A percentile compares a stretch with the other conserved stretches of the same genome.
Evolutionary conservation across 257 asterid species (phyloP).

Genomic region (Solanum infundibuliforme): DNA sequence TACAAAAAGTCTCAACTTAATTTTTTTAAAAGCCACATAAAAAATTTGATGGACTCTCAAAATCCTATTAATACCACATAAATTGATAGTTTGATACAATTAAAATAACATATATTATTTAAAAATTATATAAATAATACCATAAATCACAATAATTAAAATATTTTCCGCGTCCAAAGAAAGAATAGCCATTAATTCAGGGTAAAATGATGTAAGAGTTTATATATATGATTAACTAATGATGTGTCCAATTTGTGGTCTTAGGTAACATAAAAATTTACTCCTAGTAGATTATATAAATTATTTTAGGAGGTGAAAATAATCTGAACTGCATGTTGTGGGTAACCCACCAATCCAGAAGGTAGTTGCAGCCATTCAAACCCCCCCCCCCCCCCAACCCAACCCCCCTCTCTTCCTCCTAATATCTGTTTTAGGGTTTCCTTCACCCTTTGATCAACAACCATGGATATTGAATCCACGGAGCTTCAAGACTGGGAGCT

Average conservation of each 20-base stretch:
- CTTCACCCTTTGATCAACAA: background rate
- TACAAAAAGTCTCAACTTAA: too few relatives aligned
- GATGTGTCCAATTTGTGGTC: background rate
- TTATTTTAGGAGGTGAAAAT: background rate
- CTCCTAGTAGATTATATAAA: background rate
- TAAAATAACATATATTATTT: too few relatives aligned
- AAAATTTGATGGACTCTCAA: too few relatives aligned
- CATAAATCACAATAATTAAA: too few relatives aligned
- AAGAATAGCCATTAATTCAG: background rate
- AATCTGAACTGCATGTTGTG: background rate
- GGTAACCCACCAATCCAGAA: background rate
- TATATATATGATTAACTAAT: background rate
- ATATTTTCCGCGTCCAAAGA: background rate
- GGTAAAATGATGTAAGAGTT: background rate
- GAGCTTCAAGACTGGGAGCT: slow-evolving; percentile 83
- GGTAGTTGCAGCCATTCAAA: background rate
- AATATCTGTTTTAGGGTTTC: background rate
- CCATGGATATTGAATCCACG: slow-evolving; percentile 32
- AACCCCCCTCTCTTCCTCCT: background rate
- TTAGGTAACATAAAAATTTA: background rate
- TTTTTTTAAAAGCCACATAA: background rate
- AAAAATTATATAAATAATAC: too few relatives aligned
- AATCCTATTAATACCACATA: too few relatives aligned
- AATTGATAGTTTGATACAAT: background rate
- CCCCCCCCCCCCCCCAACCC: too few relatives aligned